Base-by-base conservation (phyloP, 768 basidiomycete species). In the Clitopilus hobsonii region DNA sequence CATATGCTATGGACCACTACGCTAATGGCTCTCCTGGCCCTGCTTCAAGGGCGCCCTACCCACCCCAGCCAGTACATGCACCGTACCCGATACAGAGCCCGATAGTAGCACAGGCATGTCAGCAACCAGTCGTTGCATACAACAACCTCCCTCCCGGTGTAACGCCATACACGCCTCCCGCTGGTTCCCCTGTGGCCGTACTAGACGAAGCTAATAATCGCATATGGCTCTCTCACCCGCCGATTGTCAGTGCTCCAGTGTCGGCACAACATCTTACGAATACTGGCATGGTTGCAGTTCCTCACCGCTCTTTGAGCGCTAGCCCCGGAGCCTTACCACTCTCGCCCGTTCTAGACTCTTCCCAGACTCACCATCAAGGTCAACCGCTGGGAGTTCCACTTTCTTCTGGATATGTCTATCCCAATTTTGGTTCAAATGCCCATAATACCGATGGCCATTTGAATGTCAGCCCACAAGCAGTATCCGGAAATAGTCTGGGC, bases 241-340 rank as follows among this genome's bases (percentile, higher is more conserved):
- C 11, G 16, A 45, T 20, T 18, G n/a, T 20, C 41, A 45, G 18
- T 41, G 38, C n/a, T 24, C 52, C 52, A 32, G 49, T 25, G 45
- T 18, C 7, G 23, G 51, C 24, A 20, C 51, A 52, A 20, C 51
- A 23, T 20, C 48, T 27, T 28, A 51, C 23, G 22, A 41, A 58
- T 38, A 32, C 45, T 30, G 32, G 32, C 13, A 36, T 36, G 32
- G 13, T 14, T 36, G 32, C n/a, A 14, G 57, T 58, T 3, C 64
- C 68, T 10, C 70, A 72, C 26, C 78, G 82, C 49, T 81, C 85
- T 24, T 73, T 76, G 11, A 85, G 84, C 55, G 75, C 77, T 16
- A 38, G 52, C 5, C 30, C 30, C 10, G 32, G 36, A 6, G 30
- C 52, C 5, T 24, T 53, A 14, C 16, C 18, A 20, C 27, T 36